A percentile compares a stretch with the other conserved stretches of the same genome.
phyloP scores from a whole-genome alignment of 331 rosid genomes.

The Phaseolus coccineus region DNA sequence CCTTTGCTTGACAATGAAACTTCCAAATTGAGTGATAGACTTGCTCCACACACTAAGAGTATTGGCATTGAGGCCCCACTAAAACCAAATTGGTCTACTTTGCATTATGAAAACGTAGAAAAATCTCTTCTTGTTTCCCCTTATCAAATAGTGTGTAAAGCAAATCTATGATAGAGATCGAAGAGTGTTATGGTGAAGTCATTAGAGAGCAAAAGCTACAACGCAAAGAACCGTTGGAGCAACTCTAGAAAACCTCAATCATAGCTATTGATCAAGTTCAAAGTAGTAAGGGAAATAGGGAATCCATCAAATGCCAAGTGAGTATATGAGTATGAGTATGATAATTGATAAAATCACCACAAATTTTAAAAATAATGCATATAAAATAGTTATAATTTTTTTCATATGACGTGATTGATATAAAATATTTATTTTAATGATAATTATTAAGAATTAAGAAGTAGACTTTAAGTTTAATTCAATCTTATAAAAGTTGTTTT shows the following conservation, averaged over 20 bases:
- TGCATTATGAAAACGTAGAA: constrained; percentile 30
- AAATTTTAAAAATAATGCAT: too few species aligned
- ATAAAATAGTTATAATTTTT: too few species aligned
- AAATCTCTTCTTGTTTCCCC: not conserved
- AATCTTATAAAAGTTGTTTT: too few species aligned
- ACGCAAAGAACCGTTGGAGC: not conserved
- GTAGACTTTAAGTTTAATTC: too few species aligned
- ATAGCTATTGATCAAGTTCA: not conserved
- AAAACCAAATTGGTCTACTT: constrained; percentile 25
- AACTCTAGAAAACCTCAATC: constrained; percentile 5
- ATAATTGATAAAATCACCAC: too few species aligned
- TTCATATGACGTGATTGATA: too few species aligned
- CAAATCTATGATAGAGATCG: not conserved
- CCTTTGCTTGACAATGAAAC: constrained; percentile 72
- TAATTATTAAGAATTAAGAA: too few species aligned
- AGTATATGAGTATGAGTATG: too few species aligned
- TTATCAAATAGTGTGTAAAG: not conserved
- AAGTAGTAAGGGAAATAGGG: too few species aligned
- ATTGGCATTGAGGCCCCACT: constrained; percentile 57
- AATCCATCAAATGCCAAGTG: too few species aligned
- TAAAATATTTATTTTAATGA: too few species aligned
- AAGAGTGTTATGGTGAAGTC: constrained; percentile 4
- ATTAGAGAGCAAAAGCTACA: not conserved
- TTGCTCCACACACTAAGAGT: constrained; percentile 58
- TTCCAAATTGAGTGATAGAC: constrained; percentile 58